Conservation (phyloP, 208 protist genomes). For the Naegleria lovaniensis region DNA sequence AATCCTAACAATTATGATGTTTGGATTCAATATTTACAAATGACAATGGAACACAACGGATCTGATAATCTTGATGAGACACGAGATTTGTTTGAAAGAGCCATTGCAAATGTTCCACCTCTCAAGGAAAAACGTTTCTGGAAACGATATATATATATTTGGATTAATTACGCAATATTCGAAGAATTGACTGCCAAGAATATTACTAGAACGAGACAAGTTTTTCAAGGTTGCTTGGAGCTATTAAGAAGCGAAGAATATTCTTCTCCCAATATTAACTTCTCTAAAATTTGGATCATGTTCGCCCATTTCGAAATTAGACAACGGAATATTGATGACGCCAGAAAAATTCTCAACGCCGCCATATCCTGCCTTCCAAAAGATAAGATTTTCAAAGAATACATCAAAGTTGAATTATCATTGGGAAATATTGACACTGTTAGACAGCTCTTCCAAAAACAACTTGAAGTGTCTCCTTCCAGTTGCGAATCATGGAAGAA, state of each 20-base stretch:
- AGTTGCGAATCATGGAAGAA: slow-evolving; percentile 61
- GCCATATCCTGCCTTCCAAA: slow-evolving; percentile 62
- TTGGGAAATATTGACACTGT: slow-evolving; percentile 18
- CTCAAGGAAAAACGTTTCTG: slow-evolving; percentile 61
- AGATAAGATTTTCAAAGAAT: slow-evolving; percentile 69
- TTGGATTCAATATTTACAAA: slow-evolving; percentile 82
- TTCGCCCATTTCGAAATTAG: slow-evolving; percentile 71
- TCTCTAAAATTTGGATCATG: slow-evolving; percentile 69
- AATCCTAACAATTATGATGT: slow-evolving; percentile 76
- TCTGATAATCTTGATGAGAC: slow-evolving; percentile 39
- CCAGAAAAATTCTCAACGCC: slow-evolving; percentile 58
- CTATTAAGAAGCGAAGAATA: slow-evolving; percentile 70
- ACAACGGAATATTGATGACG: slow-evolving; percentile 50
- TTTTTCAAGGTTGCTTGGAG: slow-evolving; percentile 58
- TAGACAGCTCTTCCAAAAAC: neutral
- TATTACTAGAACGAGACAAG: slow-evolving; percentile 45
- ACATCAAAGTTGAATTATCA: slow-evolving; percentile 53
- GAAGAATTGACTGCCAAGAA: slow-evolving; percentile 71
- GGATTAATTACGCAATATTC: slow-evolving; percentile 83
- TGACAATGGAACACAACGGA: slow-evolving; percentile 52
- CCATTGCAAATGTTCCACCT: slow-evolving; percentile 71
- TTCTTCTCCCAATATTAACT: slow-evolving; percentile 42
- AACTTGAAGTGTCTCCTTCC: slow-evolving; percentile 55
- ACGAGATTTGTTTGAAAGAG: slow-evolving; percentile 75
- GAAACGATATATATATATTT: slow-evolving; percentile 82